Evolutionary conservation across 495 filamentous ascomycete species (phyloP).

Genomic region (Letharia lupina): DNA sequence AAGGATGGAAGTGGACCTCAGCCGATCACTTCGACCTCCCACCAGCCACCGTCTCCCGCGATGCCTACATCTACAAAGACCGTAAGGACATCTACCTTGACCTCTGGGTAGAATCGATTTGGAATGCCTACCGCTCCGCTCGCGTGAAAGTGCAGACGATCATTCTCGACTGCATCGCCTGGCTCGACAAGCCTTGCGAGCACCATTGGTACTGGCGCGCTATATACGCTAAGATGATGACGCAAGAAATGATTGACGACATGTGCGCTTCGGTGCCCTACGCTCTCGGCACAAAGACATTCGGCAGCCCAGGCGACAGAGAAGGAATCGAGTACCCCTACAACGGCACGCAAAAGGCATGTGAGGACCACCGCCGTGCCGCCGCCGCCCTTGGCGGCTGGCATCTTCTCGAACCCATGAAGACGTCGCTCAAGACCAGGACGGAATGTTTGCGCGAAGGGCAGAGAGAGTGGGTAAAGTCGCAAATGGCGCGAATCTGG

Average conservation of each 20-base stretch:
- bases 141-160: conserved; percentile 48
- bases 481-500: conserved; percentile 32
- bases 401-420: conserved; percentile 28
- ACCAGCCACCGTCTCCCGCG: conserved; percentile 24
- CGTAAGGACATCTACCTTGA: conserved; percentile 53
- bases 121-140: conserved; percentile 57
- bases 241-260: conserved; percentile 32
- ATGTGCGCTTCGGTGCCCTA: conserved; percentile 39
- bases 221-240: conserved; percentile 22
- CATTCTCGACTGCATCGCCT: conserved; percentile 30
- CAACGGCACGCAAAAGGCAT: conserved; percentile 27
- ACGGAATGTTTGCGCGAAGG: conserved; percentile 23
- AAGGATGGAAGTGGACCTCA: conserved; percentile 25
- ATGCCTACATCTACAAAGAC: conserved; percentile 38
- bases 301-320: conserved; percentile 29
- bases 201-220: conserved; percentile 21
- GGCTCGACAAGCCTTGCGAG: conserved; percentile 14
- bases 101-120: conserved; percentile 51
- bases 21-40: conserved; percentile 31
- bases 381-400: conserved; percentile 36
- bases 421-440: conserved; percentile 1
- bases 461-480: conserved; percentile 28
- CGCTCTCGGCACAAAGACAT: conserved; percentile 35
- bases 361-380: conserved; percentile 28
- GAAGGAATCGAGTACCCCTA: conserved; percentile 34